phyloP scores from a whole-genome alignment of 441 rosid species.

The Pelargonium myrrhifolium region DNA sequence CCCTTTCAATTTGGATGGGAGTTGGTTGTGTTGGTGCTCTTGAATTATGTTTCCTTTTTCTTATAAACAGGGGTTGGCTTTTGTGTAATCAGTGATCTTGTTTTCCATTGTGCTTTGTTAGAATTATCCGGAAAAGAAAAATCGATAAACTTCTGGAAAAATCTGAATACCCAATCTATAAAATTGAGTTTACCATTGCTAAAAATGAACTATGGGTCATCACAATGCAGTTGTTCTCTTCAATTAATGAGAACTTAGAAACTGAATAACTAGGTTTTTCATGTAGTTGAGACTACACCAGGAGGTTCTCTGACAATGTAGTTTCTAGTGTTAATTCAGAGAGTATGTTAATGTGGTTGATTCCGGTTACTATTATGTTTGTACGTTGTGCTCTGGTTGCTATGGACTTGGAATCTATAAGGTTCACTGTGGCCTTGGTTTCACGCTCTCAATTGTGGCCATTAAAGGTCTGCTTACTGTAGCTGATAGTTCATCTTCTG shows the following conservation, averaged over 20 bases:
- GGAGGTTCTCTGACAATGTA: no score
- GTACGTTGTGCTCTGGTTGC: no score
- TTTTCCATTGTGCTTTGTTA: background rate
- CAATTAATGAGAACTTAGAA: background rate
- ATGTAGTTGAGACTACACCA: background rate
- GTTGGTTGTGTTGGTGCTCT: background rate
- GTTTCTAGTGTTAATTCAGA: no score
- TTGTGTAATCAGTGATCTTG: background rate
- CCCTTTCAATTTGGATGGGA: background rate
- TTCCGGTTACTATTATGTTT: no score
- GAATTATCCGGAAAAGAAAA: background rate
- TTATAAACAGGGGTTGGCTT: background rate
- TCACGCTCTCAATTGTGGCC: no score
- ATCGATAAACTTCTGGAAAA: no score
- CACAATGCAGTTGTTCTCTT: background rate
- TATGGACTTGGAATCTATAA: no score
- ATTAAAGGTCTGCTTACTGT: no score
- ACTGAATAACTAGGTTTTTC: background rate
- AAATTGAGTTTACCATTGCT: background rate
- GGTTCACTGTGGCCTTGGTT: no score
- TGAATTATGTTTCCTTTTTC: background rate
- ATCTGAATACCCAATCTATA: no score
- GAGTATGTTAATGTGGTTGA: no score
- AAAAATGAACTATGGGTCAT: background rate
- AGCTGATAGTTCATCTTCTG: no score